Conservation (phyloP, 805 yeast species). For the Nakazawaea sp. region DNA sequence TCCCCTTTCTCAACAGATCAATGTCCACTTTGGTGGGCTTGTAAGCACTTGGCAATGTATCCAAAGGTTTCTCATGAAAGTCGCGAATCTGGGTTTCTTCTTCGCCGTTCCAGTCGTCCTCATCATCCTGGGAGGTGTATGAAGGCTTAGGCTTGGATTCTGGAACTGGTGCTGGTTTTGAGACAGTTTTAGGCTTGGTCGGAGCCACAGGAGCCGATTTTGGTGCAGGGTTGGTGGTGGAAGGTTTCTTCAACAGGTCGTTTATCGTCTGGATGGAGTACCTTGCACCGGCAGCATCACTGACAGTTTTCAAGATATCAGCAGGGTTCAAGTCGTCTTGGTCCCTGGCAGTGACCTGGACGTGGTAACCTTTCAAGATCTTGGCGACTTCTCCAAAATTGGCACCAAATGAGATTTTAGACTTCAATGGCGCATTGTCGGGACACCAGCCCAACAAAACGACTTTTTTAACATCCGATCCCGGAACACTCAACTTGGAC, state of each 20-base stretch:
- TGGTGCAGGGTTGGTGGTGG: background rate
- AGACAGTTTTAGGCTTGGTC: constrained; percentile 12
- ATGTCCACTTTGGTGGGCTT: constrained; percentile 60
- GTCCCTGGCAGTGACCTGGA: constrained; percentile 95
- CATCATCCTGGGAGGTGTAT: constrained; percentile 18
- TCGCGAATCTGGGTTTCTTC: constrained; percentile 50
- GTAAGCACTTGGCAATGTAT: constrained; percentile 54
- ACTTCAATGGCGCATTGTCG: constrained; percentile 81
- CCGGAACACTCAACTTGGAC: constrained; percentile 81
- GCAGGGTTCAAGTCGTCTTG: constrained; percentile 79
- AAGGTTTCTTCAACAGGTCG: constrained; percentile 12
- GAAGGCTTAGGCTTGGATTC: constrained; percentile 9
- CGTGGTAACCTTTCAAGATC: constrained; percentile 78
- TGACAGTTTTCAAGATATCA: constrained; percentile 68
- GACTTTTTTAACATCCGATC: constrained; percentile 83
- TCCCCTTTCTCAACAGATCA: constrained; percentile 42
- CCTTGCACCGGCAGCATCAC: constrained; percentile 94
- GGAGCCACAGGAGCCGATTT: constrained; percentile 27
- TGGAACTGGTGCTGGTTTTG: constrained; percentile 22
- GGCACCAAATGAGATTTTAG: constrained; percentile 68
- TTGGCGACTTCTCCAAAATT: constrained; percentile 73
- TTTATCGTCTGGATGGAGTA: constrained; percentile 55
- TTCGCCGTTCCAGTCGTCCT: constrained; percentile 72
- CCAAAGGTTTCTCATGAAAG: constrained; percentile 40
- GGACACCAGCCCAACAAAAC: constrained; percentile 95